These are phyloP conservation scores for Rhodotorula sp. DNA, from an alignment of 1,284 basidiomycete genomes.

Conservation along the genomic window DNA sequence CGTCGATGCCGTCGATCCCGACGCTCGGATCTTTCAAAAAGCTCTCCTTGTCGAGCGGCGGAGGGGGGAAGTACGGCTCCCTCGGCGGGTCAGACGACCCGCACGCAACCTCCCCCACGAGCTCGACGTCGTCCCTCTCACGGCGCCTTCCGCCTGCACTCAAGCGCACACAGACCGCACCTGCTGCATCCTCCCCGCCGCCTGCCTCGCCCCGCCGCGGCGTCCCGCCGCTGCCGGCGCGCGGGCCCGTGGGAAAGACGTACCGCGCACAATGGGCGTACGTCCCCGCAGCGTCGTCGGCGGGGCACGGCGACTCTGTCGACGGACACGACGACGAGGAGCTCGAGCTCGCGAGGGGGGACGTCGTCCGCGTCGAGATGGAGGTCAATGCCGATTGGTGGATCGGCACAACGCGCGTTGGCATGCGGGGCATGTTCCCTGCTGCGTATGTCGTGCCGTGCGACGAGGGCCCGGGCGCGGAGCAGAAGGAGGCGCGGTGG, in stretches of 20 bases:
- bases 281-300: not conserved
- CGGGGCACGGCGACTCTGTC: not conserved
- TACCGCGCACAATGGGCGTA: slow-evolving; percentile 25
- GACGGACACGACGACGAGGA: not conserved
- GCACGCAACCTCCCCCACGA: not conserved
- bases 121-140: not conserved
- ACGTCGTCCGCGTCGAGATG: slow-evolving; percentile 17
- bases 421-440: slow-evolving; percentile 24
- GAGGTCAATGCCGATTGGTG: slow-evolving; percentile 29
- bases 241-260: not conserved
- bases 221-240: not conserved
- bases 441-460: slow-evolving; percentile 22
- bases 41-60: not conserved
- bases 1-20: slow-evolving; percentile 18
- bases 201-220: not conserved
- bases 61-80: slow-evolving; percentile 7
- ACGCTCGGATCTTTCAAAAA: slow-evolving; percentile 24
- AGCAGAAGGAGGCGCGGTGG: not conserved
- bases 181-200: not conserved
- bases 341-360: slow-evolving; percentile 11
- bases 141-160: slow-evolving; percentile 4
- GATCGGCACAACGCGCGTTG: not conserved
- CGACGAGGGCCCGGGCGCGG: not conserved
- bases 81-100: slow-evolving; percentile 5
- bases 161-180: slow-evolving; percentile 22